phyloP scores from a whole-genome alignment of 2,329 filamentous ascomycete genomes.

The Lojkania enalia region DNA sequence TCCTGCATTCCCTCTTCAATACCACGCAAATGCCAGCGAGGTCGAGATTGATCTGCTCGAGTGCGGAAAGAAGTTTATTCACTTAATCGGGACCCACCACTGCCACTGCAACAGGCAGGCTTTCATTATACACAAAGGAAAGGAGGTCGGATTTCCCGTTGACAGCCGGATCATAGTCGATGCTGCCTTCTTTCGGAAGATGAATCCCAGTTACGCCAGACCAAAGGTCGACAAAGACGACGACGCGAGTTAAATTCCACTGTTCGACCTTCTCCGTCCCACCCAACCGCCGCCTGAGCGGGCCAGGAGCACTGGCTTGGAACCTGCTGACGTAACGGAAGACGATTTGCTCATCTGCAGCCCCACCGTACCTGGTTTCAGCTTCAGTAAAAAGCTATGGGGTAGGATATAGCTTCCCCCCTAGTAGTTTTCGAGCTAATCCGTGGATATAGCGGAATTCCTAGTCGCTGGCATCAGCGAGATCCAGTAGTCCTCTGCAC shows the following conservation, averaged over 20 bases:
- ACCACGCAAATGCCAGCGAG: slow-evolving; percentile 6
- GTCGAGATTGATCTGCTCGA: slow-evolving; percentile 6
- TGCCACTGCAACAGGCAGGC: slow-evolving; percentile 36
- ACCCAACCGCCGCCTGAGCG: no score
- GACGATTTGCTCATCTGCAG: slow-evolving; percentile 24
- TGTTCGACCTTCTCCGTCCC: no score
- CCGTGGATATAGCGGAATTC: slow-evolving; percentile 21
- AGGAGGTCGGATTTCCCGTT: slow-evolving; percentile 13
- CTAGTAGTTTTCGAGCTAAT: slow-evolving; percentile 10
- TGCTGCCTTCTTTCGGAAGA: slow-evolving; percentile 27
- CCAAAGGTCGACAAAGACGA: slow-evolving; percentile 12
- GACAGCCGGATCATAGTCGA: slow-evolving; percentile 33
- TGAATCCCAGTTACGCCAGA: slow-evolving; percentile 29
- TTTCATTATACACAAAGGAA: slow-evolving; percentile 36
- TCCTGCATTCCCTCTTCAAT: slow-evolving; percentile 6
- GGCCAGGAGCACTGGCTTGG: slow-evolving; percentile 11
- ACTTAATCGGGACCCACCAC: slow-evolving; percentile 21
- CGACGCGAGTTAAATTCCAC: slow-evolving; percentile 9
- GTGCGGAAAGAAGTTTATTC: slow-evolving; percentile 10
- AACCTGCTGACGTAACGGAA: slow-evolving; percentile 13
- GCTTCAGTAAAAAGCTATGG: slow-evolving; percentile 23
- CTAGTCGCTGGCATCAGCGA: slow-evolving; percentile 20
- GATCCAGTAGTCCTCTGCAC: slow-evolving; percentile 17
- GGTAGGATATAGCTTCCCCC: slow-evolving; percentile 12
- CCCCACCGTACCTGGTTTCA: slow-evolving; percentile 22